Evolutionary conservation across 306 rosid species (phyloP), one percentile per base, ranked within the genome.

Genomic region (Medicago lupulina): DNA sequence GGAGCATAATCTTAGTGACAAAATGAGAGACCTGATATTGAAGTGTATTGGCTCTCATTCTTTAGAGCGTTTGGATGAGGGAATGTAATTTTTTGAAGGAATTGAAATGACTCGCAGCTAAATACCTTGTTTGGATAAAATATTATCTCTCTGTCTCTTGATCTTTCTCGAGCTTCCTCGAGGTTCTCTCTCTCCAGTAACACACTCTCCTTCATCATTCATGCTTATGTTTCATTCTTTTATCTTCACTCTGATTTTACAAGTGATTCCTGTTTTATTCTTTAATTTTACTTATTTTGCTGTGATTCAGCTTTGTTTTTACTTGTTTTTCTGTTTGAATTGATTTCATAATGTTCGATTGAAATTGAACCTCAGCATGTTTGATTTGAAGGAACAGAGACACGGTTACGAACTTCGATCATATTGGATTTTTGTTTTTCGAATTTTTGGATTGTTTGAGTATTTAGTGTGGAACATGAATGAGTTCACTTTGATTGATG

Each of bases 271-370:
- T 34, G 38, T 34, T 34, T 34, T 34, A 34, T 34, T 34, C 38
- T 51, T 51, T 34, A 34, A 34, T 34, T 34, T 34, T 34, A 34
- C 51, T 46, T 46, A 5, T 50, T 7, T 50, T 16, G 4, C 38
- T 34, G 38, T 34, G 38, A 34, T 34, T 34, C 38, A 4, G 38
- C 38, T 34, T 19, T 54, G 21, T 18, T 18, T 58, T 61, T 72
- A 68, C 7, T 73, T 54, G 12, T 21, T 41, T 12, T 50, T 7
- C 69, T 39, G 19, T 67, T 59, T 51, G 13, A 58, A 55, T 71
- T 60, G 64, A 44, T n/a, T 53, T 39, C 12, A 6, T n/a, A 9
- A 36, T 19, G 49, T 34, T 67, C 17, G 47, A 14, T 19, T 46
- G 18, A 17, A 41, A 18, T 46, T 46, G 38, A 34, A 34, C 31